Conservation (phyloP, 352 stramenopile genomes). For the Phytophthora tentaculata region DNA sequence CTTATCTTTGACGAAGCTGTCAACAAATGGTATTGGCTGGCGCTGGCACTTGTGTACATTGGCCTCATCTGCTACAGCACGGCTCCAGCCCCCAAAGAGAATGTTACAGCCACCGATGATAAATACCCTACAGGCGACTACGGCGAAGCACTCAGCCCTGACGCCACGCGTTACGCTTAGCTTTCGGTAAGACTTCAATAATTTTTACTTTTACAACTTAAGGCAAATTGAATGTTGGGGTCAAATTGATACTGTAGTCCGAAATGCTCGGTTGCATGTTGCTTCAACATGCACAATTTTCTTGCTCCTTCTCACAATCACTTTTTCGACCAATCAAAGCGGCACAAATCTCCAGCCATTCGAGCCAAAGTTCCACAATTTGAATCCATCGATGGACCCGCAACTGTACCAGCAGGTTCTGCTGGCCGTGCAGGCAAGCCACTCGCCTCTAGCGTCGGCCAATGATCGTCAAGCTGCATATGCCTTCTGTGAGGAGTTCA, state of each 20-base stretch:
- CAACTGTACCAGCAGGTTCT: constrained; percentile 79
- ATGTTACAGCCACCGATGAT: constrained; percentile 14
- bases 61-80: constrained; percentile 57
- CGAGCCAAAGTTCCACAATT: neutral
- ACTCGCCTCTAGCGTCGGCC: constrained; percentile 58
- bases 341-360: constrained; percentile 18
- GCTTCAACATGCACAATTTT: neutral
- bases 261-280: too few species aligned
- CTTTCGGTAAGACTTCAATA: neutral
- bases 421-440: constrained; percentile 72
- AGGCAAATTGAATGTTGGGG: too few species aligned
- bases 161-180: constrained; percentile 28
- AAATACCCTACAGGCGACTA: constrained; percentile 25
- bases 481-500: constrained; percentile 80
- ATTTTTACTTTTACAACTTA: neutral
- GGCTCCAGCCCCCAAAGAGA: constrained; percentile 42
- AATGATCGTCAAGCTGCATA: constrained; percentile 65
- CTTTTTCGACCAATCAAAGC: constrained; percentile 8
- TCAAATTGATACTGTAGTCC: too few species aligned
- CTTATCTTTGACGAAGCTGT: constrained; percentile 63
- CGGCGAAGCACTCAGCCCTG: constrained; percentile 24
- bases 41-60: constrained; percentile 63
- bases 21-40: constrained; percentile 70
- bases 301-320: neutral
- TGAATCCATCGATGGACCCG: constrained; percentile 50